Evolutionary conservation across 78 protist species (phyloP), one percentile per base, ranked within the genome.

Genomic region (Capsaspora owczarzaki): DNA sequence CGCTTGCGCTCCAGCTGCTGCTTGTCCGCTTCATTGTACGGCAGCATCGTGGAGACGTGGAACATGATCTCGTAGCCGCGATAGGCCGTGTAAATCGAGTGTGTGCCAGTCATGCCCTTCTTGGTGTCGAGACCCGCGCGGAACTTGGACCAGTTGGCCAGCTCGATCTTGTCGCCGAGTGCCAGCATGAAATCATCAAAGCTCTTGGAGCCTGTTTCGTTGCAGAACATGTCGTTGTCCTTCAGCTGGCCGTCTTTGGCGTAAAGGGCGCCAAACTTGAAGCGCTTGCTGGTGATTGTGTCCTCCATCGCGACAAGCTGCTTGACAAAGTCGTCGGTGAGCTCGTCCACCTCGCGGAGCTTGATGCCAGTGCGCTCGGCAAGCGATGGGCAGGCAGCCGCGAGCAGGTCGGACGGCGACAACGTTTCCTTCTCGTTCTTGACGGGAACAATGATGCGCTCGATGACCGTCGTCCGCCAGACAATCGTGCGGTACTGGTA

Each of bases 1-100:
- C 91, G 63, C 81, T 92, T 92, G 61, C 91, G 71, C 63, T 87
- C 90, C 44, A 92, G 40, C 76, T 87, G 90, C 76, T 92, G 95
- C 47, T 6, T 10, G 72, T 92, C 91, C 43, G 51, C 60, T 22
- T 79, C 31, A 42, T 79, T 63, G 53, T 47, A 79, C 31, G 92
- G 95, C 44, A 92, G 51, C 42, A 79, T 40, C 31, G 92, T 83
- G 20, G 88, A 79, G 12, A 92, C 95, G 78, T 92, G 95, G 53
- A 74, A 92, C 95, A 92, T 92, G 37, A 92, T 81, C 80, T 92
- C 89, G 61, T 82, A 84, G 10, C 74, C 81, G 56, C 78, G 43
- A 44, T 70, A 80, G 29, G 35, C 23, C 40, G 82, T 66, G 71
- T 74, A 83, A 51, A 92, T 78, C 27, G 90, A 82, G 41, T 82